Evolutionary conservation across 768 basidiomycete species (phyloP).

Genomic region (Calvatia gigantea): DNA sequence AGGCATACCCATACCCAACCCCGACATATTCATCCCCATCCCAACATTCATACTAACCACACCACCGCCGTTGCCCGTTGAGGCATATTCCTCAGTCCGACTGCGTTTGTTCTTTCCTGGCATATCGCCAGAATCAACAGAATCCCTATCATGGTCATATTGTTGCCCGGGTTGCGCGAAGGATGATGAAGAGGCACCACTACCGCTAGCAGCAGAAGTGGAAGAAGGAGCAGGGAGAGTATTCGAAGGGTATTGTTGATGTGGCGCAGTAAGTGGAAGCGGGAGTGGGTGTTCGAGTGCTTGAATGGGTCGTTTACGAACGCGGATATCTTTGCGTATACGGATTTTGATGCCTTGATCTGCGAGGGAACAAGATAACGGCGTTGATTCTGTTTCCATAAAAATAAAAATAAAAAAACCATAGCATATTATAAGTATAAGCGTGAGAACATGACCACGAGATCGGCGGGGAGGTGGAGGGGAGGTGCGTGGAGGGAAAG

Average conservation of each 20-base stretch:
- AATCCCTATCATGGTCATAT: slow-evolving; percentile 23
- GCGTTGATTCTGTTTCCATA: slow-evolving; percentile 90
- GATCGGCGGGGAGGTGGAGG: slow-evolving; percentile 9
- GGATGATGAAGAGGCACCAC: not conserved
- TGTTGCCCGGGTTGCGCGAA: not conserved
- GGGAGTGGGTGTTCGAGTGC: slow-evolving; percentile 32
- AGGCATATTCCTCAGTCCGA: slow-evolving; percentile 29
- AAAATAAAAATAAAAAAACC: no score
- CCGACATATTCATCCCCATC: slow-evolving; percentile 12
- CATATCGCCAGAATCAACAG: slow-evolving; percentile 19
- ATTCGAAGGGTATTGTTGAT: slow-evolving; percentile 20
- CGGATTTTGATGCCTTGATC: slow-evolving; percentile 96
- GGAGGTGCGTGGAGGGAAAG: not conserved
- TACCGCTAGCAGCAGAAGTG: no score
- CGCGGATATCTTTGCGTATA: slow-evolving; percentile 87
- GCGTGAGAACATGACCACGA: not conserved
- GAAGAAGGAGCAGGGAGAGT: slow-evolving; percentile 22
- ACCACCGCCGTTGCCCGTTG: no score
- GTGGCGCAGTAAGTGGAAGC: slow-evolving; percentile 19
- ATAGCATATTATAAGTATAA: no score
- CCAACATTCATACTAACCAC: slow-evolving; percentile 17
- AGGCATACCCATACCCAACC: slow-evolving; percentile 16
- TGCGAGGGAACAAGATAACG: slow-evolving; percentile 85
- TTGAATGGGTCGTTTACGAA: slow-evolving; percentile 64
- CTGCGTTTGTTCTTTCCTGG: slow-evolving; percentile 33